Percentiles rank a stretch among this genome's conserved stretches.
Conservation (phyloP, 78 protist genomes). For the Anaeramoeba flamelloides region DNA sequence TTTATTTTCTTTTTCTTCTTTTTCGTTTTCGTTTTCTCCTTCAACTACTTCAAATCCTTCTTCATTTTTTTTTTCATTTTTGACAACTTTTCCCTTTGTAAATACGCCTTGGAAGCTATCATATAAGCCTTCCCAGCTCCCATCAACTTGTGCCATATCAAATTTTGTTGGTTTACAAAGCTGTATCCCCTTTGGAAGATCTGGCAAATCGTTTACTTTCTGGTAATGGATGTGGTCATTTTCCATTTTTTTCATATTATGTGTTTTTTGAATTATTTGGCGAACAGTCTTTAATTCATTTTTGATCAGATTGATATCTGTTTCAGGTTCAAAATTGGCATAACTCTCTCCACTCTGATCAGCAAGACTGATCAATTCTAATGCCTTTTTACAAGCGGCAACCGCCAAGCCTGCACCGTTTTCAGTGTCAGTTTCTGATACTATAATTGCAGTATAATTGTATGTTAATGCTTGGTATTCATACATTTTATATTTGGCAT, state of each 20-base stretch:
- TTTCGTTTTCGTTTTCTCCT: too few relatives aligned
- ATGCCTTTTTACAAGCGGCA: neutral
- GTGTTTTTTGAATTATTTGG: neutral
- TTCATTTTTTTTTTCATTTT: too few relatives aligned
- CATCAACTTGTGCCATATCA: neutral
- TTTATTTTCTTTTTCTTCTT: too few relatives aligned
- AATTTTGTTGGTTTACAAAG: neutral
- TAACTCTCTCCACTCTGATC: neutral
- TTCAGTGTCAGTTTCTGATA: neutral
- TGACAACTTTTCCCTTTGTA: too few relatives aligned
- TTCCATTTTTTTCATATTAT: neutral
- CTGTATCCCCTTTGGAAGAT: neutral
- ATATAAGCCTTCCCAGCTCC: neutral
- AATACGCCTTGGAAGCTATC: neutral
- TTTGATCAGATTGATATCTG: neutral
- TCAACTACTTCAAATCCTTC: too few relatives aligned
- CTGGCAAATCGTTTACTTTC: neutral
- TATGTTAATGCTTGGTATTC: neutral
- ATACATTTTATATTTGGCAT: neutral
- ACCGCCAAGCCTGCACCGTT: neutral
- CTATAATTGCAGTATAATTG: neutral
- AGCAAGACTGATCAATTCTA: neutral
- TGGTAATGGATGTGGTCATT: neutral
- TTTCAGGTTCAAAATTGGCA: neutral
- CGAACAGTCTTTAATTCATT: neutral